phyloP scores from a whole-genome alignment of 139 green algal genomes.

The Dunaliella primolecta region DNA sequence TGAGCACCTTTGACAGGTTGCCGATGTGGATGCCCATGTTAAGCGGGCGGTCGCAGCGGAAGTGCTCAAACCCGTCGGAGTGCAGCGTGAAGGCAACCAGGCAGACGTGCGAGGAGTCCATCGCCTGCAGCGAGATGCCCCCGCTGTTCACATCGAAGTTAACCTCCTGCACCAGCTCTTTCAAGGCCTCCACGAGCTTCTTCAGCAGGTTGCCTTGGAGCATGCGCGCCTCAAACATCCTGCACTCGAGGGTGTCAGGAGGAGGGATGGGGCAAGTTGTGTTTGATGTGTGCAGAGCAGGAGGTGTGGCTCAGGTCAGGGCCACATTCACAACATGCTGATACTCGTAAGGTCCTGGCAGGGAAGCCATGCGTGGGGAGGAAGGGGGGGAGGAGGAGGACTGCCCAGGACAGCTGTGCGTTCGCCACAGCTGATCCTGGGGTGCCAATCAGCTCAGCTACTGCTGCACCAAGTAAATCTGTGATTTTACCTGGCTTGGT shows the following conservation, averaged over 20 bases:
- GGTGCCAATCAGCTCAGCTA: no score
- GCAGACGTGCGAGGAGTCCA: constrained; percentile 96
- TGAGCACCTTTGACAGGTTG: constrained; percentile 87
- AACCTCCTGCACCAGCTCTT: constrained; percentile 94
- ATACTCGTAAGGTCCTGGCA: no score
- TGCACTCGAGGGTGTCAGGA: no score
- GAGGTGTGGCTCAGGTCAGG: no score
- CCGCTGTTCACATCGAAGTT: constrained; percentile 93
- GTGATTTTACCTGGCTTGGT: no score
- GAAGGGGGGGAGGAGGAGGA: no score
- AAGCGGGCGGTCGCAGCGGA: constrained; percentile 84
- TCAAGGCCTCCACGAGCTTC: constrained; percentile 94
- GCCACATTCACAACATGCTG: no score
- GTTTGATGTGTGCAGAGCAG: neutral
- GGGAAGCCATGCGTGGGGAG: no score
- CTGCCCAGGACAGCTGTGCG: no score
- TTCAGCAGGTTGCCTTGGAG: constrained; percentile 72
- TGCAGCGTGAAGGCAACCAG: constrained; percentile 83
- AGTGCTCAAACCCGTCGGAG: constrained; percentile 96
- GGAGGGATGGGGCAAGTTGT: constrained; percentile 4
- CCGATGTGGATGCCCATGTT: constrained; percentile 10
- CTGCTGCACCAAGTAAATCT: no score
- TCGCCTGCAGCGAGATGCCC: constrained; percentile 84
- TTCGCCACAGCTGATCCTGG: no score
- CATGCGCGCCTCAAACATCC: constrained; percentile 80